phyloP scores from a whole-genome alignment of 345 rosid genomes.

The Schrenkiella parvula region DNA sequence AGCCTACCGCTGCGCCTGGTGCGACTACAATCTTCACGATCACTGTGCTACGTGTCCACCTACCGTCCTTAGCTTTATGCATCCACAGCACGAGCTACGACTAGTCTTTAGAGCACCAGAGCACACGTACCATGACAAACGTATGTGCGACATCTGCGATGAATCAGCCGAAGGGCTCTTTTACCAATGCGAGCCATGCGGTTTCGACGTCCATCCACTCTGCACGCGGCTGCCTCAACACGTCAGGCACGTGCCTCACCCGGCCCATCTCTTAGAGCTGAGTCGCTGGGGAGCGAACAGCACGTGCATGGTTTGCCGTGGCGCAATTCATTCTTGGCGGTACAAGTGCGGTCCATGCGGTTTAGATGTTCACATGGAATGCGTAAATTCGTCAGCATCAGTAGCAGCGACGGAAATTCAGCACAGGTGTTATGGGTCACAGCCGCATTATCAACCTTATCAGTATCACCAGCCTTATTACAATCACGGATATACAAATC shows the following conservation, averaged over 20 bases:
- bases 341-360: conserved; percentile 35
- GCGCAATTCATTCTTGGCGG: conserved; percentile 29
- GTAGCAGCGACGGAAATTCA: background rate
- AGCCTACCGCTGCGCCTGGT: conserved; percentile 20
- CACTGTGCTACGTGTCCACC: conserved; percentile 28
- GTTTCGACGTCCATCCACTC: conserved; percentile 36
- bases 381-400: conserved; percentile 14
- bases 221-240: conserved; percentile 31
- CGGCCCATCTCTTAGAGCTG: conserved; percentile 28
- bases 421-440: background rate
- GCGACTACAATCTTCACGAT: conserved; percentile 41
- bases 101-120: conserved; percentile 17
- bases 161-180: conserved; percentile 27
- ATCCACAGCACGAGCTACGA: conserved; percentile 26
- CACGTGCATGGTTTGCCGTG: conserved; percentile 29
- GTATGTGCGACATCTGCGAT: conserved; percentile 34
- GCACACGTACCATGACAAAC: background rate
- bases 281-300: conserved; percentile 14
- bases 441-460: background rate
- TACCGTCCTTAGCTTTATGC: conserved; percentile 31
- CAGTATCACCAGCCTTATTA: conserved; percentile 15
- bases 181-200: conserved; percentile 34
- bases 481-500: conserved; percentile 13
- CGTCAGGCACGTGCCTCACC: conserved; percentile 24
- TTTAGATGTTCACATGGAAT: conserved; percentile 36